A percentile compares a stretch with the other conserved stretches of the same genome.
Conservation (phyloP, 257 asterid genomes). For the Solanum peruvianum region DNA sequence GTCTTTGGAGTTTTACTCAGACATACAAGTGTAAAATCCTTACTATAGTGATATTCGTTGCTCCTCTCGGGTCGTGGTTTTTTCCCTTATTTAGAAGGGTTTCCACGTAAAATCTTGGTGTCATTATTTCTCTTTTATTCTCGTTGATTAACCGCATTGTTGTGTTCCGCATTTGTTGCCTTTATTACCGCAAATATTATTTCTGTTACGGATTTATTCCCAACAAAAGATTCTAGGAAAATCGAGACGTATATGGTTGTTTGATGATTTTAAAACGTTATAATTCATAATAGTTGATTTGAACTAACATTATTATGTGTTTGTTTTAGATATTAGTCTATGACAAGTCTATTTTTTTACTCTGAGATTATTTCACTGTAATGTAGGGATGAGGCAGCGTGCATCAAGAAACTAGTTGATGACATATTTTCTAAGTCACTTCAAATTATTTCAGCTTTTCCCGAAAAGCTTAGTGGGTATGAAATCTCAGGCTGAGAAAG, state of each 20-base stretch:
- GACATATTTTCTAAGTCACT: neutral
- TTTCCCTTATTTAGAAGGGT: too few relatives aligned
- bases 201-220: too few relatives aligned
- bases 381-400: neutral
- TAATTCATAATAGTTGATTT: neutral
- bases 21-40: too few relatives aligned
- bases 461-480: neutral
- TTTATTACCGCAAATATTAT: too few relatives aligned
- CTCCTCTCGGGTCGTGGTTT: too few relatives aligned
- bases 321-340: neutral
- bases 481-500: neutral
- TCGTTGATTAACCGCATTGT: too few relatives aligned
- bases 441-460: neutral
- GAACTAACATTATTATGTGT: neutral
- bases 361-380: neutral
- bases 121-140: too few relatives aligned
- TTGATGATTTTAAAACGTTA: neutral
- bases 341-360: neutral
- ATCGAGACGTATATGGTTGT: neutral
- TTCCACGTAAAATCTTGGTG: too few relatives aligned
- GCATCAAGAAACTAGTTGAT: neutral
- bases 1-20: too few relatives aligned
- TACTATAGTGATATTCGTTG: too few relatives aligned
- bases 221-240: too few relatives aligned
- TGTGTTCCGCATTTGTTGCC: too few relatives aligned